These are phyloP conservation scores for Cronartium ribicola DNA, from an alignment of 1,284 basidiomycete genomes.

Conservation along the genomic window DNA sequence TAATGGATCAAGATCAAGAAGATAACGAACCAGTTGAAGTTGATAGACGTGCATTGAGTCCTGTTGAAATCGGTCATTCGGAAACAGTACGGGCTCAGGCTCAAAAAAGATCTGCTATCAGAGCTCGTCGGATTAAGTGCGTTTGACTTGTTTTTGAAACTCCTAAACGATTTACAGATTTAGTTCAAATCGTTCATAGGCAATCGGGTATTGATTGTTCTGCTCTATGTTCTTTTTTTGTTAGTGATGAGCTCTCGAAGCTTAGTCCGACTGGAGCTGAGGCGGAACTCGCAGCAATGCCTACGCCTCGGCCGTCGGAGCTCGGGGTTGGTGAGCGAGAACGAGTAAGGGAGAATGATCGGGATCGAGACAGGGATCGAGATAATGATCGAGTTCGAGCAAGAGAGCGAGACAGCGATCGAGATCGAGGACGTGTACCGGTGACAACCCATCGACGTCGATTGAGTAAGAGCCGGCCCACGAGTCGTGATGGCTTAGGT, in stretches of 20 bases:
- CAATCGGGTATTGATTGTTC: not conserved
- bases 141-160: not conserved
- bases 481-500: slow-evolving; percentile 1
- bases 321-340: not conserved
- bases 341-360: slow-evolving; percentile 6
- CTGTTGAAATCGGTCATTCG: slow-evolving; percentile 10
- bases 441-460: not conserved
- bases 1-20: slow-evolving; percentile 20
- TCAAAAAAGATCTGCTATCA: slow-evolving; percentile 31
- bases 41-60: not conserved
- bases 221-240: not conserved
- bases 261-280: not conserved
- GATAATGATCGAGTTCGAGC: not conserved
- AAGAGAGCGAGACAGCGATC: not conserved
- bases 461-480: slow-evolving; percentile 20
- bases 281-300: too few species aligned
- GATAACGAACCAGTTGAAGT: not conserved
- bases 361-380: not conserved
- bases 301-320: not conserved
- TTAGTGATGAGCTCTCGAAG: slow-evolving; percentile 24
- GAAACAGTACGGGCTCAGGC: slow-evolving; percentile 26
- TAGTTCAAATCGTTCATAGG: not conserved
- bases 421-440: slow-evolving; percentile 3
- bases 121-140: slow-evolving; percentile 36
- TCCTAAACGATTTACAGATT: not conserved